Evolutionary conservation across 78 protist genomes (phyloP), one percentile per base, ranked within the genome.

Genomic region (Dictyostelium intermedium): DNA sequence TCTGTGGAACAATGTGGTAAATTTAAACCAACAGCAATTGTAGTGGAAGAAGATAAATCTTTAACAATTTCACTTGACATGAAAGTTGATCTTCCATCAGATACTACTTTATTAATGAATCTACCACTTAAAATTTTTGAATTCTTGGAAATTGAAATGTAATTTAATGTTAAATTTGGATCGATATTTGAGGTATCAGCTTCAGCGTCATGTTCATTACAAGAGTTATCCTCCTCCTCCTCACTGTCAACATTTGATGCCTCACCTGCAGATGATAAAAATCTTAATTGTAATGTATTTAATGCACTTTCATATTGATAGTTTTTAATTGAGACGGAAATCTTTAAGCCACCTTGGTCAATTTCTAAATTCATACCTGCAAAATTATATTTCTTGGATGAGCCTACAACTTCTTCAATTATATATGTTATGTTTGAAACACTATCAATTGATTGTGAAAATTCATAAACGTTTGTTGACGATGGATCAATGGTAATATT

Each of bases 61-160:
- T 43, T 43, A n/a, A 84, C 47, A 25, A 69, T 25, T 43, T 84
- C 72, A 69, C 32, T 69, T 7, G 35, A 18, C 34, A 72, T 35
- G 20, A 70, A 70, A 20, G 81, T 84, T 30, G 91, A 9, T 43
- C 91, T 35, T 14, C 81, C 81, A 69, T 84, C 91, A 13, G 91
- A 84, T 43, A 84, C 30, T 5, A 41, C 91, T 23, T 11, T 20
- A 27, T 34, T 35, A 25, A 84, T 32, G 63, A 84, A 84, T 23
- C 91, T 18, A 41, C 91, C 91, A 3, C 27, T 20, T 18, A 84
- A 20, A 5, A 27, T 23, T 18, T 43, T 43, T 14, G 56, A 78
- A 70, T 69, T 43, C 10, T 76, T 76, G 18, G 82, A 8, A 39
- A 76, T 39, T 23, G 60, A n/a, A 41, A 76, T 76, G 32, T 76